These are phyloP conservation scores for Lepidium africanum DNA, from an alignment of 345 rosid genomes.

Conservation along the genomic window DNA sequence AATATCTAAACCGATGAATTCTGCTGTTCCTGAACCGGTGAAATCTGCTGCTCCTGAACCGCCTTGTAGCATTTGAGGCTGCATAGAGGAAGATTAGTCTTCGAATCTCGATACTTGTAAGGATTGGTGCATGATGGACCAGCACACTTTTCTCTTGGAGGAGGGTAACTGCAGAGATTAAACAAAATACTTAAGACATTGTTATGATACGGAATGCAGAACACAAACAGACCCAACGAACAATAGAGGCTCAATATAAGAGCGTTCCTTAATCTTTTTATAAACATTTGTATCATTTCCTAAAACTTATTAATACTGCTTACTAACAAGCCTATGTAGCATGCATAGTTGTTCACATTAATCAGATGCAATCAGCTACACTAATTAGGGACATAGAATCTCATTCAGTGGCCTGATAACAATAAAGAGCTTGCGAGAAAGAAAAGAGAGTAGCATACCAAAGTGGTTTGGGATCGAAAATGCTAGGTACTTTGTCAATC, in stretches of 20 bases:
- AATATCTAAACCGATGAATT: background rate
- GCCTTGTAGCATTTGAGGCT: slow-evolving; percentile 91
- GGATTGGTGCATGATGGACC: slow-evolving; percentile 75
- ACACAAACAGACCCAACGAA: background rate
- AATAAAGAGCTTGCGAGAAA: background rate
- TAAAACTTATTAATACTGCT: background rate
- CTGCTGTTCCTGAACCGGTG: slow-evolving; percentile 36
- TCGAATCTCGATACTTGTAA: slow-evolving; percentile 81
- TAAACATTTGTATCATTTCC: background rate
- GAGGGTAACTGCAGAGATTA: slow-evolving; percentile 64
- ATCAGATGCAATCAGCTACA: background rate
- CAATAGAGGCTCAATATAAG: background rate
- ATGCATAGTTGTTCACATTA: background rate
- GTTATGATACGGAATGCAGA: background rate
- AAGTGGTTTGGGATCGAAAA: slow-evolving; percentile 53
- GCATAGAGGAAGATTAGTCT: slow-evolving; percentile 82
- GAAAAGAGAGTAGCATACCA: slow-evolving; percentile 32
- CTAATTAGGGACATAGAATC: background rate
- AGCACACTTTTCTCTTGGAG: slow-evolving; percentile 78
- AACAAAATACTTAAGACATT: background rate
- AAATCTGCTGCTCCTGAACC: slow-evolving; percentile 35
- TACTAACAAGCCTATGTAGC: background rate
- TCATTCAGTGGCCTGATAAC: background rate
- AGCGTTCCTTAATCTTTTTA: background rate
- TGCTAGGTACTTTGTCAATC: slow-evolving; percentile 68